Percentiles rank a stretch among this genome's conserved stretches.
phyloP scores from a whole-genome alignment of 306 rosid species.

The Trifolium fragiferum region DNA sequence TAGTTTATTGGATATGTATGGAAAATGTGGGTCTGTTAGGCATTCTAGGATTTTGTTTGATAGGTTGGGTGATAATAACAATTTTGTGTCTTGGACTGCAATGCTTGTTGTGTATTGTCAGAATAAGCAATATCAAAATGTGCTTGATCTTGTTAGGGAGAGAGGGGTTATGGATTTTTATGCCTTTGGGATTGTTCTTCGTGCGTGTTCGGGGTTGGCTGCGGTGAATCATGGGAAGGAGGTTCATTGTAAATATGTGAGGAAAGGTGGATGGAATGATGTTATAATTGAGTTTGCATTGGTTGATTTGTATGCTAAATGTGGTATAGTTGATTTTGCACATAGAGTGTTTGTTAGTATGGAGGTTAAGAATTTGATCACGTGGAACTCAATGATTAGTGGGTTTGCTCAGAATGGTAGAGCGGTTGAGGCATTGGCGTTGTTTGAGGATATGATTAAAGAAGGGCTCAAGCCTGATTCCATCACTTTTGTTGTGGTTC shows the following conservation, averaged over 20 bases:
- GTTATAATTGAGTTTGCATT: slow-evolving; percentile 74
- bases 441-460: slow-evolving; percentile 65
- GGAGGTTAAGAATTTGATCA: slow-evolving; percentile 74
- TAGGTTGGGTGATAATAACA: slow-evolving; percentile 59
- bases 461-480: slow-evolving; percentile 72
- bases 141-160: slow-evolving; percentile 67
- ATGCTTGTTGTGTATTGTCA: slow-evolving; percentile 85
- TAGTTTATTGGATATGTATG: slow-evolving; percentile 93
- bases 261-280: slow-evolving; percentile 80
- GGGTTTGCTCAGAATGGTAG: slow-evolving; percentile 91
- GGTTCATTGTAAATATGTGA: slow-evolving; percentile 81
- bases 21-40: slow-evolving; percentile 69
- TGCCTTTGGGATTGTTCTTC: slow-evolving; percentile 72
- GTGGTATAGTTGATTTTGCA: slow-evolving; percentile 73
- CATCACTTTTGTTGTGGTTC: slow-evolving; percentile 73
- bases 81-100: slow-evolving; percentile 78
- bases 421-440: slow-evolving; percentile 61
- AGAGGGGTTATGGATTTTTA: slow-evolving; percentile 62
- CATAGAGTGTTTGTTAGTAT: slow-evolving; percentile 63
- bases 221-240: slow-evolving; percentile 83
- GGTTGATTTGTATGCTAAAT: slow-evolving; percentile 84
- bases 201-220: slow-evolving; percentile 69
- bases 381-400: slow-evolving; percentile 87
- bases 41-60: slow-evolving; percentile 63
- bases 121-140: slow-evolving; percentile 63